phyloP scores from a whole-genome alignment of 352 stramenopile species.

The Pythium pectinolyticum region DNA sequence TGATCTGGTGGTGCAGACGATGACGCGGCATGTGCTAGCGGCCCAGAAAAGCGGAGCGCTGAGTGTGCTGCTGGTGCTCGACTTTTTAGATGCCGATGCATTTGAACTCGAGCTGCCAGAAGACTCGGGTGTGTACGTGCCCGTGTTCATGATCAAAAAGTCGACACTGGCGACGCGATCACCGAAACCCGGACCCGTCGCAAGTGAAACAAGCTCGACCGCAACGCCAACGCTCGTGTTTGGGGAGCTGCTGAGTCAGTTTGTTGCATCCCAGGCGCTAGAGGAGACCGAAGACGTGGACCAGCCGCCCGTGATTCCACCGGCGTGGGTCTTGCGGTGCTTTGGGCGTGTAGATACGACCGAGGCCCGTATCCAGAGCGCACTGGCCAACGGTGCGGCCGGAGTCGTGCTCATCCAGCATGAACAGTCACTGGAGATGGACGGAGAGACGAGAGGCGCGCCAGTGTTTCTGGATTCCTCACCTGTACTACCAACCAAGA shows the following conservation, averaged over 20 bases:
- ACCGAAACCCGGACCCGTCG: neutral
- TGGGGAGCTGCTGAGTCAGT: constrained; percentile 30
- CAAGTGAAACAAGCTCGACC: no score
- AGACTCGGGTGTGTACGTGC: constrained; percentile 66
- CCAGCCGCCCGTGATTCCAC: constrained; percentile 6
- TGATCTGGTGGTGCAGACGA: constrained; percentile 42
- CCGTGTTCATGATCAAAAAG: constrained; percentile 59
- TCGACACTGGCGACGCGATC: constrained; percentile 12
- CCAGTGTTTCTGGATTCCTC: constrained; percentile 7
- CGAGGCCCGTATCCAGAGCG: constrained; percentile 31
- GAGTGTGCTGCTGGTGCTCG: constrained; percentile 57
- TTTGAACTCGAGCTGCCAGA: constrained; percentile 52
- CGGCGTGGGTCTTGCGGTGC: constrained; percentile 38
- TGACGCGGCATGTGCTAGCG: constrained; percentile 51
- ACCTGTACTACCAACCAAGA: neutral
- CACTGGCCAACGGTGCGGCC: constrained; percentile 46
- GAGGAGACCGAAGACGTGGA: constrained; percentile 19
- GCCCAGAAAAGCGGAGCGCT: constrained; percentile 62
- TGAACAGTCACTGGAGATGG: constrained; percentile 23
- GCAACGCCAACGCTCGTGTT: constrained; percentile 20
- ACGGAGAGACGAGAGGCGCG: constrained; percentile 21
- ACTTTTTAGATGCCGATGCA: constrained; percentile 54
- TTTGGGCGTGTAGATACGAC: constrained; percentile 56
- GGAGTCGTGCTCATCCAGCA: constrained; percentile 55
- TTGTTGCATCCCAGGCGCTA: constrained; percentile 14